These are phyloP conservation scores for Arachnopeziza araneosa DNA, from an alignment of 2,329 filamentous ascomycete genomes.

Conservation along the genomic window DNA sequence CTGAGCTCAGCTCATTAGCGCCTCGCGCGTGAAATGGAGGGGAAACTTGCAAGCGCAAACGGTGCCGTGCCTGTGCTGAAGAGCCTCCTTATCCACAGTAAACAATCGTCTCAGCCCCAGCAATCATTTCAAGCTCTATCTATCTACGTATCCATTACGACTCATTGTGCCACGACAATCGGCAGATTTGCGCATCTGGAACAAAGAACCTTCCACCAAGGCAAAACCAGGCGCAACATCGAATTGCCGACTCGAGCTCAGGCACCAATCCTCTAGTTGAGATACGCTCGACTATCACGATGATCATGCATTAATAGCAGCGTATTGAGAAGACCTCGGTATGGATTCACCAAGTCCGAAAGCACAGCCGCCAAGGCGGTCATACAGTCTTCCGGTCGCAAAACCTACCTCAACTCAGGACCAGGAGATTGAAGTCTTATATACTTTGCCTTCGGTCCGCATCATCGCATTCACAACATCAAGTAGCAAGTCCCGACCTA, in stretches of 20 bases:
- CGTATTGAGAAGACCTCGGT: neutral
- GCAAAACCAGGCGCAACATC: neutral
- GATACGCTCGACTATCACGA: neutral
- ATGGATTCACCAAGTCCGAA: neutral
- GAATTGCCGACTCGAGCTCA: neutral
- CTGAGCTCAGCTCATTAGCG: neutral
- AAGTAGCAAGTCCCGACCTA: slow-evolving; percentile 8
- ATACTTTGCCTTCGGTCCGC: slow-evolving; percentile 27
- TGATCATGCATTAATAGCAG: neutral
- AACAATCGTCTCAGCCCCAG: neutral
- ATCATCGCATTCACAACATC: slow-evolving; percentile 49
- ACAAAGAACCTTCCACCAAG: neutral
- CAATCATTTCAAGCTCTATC: neutral
- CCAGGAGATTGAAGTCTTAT: slow-evolving; percentile 30
- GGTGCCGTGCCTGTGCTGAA: neutral
- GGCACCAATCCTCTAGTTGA: neutral
- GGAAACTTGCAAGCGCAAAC: neutral
- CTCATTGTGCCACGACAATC: neutral
- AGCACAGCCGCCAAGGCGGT: slow-evolving; percentile 10
- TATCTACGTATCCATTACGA: neutral
- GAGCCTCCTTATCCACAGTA: neutral
- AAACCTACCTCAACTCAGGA: slow-evolving; percentile 18
- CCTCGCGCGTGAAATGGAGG: slow-evolving; percentile 1
- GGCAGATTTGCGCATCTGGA: neutral
- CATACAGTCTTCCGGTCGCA: slow-evolving; percentile 20